Evolutionary conservation across 768 basidiomycete genomes (phyloP).

Genomic region (Pisolithus tinctorius): DNA sequence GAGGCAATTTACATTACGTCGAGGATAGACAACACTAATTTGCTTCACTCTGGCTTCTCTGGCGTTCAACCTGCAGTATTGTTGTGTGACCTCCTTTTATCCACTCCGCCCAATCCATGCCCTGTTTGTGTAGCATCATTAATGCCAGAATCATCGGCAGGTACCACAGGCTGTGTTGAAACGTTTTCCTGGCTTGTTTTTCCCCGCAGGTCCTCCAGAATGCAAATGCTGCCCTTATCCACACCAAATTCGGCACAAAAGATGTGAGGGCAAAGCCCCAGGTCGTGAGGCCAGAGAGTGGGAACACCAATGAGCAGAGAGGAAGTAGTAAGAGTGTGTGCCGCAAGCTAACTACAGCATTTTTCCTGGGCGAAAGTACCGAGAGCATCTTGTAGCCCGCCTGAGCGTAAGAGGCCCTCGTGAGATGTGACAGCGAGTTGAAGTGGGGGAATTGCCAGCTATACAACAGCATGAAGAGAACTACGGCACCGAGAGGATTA

Average conservation of each 20-base stretch:
- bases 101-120: constrained; percentile 60
- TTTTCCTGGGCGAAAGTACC: constrained; percentile 68
- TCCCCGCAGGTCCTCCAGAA: constrained; percentile 73
- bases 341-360: constrained; percentile 79
- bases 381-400: constrained; percentile 93
- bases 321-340: constrained; percentile 73
- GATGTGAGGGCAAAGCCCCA: constrained; percentile 81
- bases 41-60: too few relatives aligned
- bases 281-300: constrained; percentile 88
- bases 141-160: constrained; percentile 82
- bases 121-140: constrained; percentile 94
- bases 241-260: constrained; percentile 67
- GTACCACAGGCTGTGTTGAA: constrained; percentile 83
- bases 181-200: constrained; percentile 70
- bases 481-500: constrained; percentile 76
- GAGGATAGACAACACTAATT: too few relatives aligned
- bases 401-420: constrained; percentile 84
- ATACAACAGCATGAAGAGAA: constrained; percentile 80
- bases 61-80: too few relatives aligned
- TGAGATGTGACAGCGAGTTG: constrained; percentile 83
- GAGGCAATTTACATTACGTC: too few relatives aligned
- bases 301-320: constrained; percentile 73
- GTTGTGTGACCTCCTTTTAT: neutral
- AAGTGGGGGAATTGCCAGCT: constrained; percentile 99
- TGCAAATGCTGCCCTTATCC: constrained; percentile 58